Conservation (phyloP, 2,329 filamentous ascomycete genomes). For the Colletotrichum filicis region DNA sequence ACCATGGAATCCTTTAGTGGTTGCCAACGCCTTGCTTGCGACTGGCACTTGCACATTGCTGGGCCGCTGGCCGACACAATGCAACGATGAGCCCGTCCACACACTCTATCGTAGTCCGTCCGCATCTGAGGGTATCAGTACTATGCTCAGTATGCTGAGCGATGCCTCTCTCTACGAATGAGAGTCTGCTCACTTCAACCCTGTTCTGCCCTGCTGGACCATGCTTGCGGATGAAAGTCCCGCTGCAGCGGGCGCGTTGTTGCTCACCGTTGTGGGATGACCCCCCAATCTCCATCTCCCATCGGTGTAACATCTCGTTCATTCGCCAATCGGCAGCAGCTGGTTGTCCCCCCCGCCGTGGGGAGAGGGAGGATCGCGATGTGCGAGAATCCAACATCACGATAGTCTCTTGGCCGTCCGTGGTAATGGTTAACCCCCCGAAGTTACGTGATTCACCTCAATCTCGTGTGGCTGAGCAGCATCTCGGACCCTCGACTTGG, state of each 20-base stretch:
- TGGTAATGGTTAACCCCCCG: slow-evolving; percentile 20
- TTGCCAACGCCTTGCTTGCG: slow-evolving; percentile 13
- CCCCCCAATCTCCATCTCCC: slow-evolving; percentile 21
- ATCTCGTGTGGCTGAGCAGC: background rate
- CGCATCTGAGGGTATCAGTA: too few relatives aligned
- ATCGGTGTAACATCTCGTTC: slow-evolving; percentile 34
- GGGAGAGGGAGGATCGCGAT: slow-evolving; percentile 12
- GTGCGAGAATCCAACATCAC: slow-evolving; percentile 17
- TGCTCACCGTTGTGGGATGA: slow-evolving; percentile 14
- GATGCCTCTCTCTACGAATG: too few relatives aligned
- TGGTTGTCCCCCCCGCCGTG: background rate
- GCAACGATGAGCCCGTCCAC: background rate
- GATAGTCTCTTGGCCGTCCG: slow-evolving; percentile 16
- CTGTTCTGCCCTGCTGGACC: background rate
- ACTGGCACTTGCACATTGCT: slow-evolving; percentile 10
- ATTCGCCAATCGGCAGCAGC: slow-evolving; percentile 33
- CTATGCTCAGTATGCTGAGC: background rate
- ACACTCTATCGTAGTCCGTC: background rate
- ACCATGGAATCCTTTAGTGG: slow-evolving; percentile 24
- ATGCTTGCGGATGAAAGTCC: background rate
- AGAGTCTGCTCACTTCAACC: background rate
- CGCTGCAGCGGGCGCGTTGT: background rate
- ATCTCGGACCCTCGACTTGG: background rate
- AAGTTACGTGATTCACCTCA: slow-evolving; percentile 9
- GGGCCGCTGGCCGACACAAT: slow-evolving; percentile 13